These are phyloP conservation scores for Suillus variegatus DNA, from an alignment of 768 basidiomycete species.

Conservation along the genomic window DNA sequence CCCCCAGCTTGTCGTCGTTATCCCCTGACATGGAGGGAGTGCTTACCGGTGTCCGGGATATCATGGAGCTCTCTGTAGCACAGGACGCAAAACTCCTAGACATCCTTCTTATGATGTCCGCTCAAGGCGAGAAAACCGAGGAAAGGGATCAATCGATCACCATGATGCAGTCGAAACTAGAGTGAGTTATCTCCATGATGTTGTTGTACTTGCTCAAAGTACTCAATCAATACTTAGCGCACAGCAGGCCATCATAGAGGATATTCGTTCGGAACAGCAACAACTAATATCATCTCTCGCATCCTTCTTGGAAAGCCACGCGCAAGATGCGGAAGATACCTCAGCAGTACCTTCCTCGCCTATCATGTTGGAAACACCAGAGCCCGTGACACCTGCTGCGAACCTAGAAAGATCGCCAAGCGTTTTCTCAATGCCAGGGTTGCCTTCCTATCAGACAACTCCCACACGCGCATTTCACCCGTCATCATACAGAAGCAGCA, in stretches of 20 bases:
- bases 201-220: not conserved
- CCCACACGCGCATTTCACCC: not conserved
- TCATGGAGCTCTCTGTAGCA: not conserved
- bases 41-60: not conserved
- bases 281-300: not conserved
- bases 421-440: not conserved
- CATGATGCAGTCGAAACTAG: conserved; percentile 1
- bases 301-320: not conserved
- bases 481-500: not conserved
- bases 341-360: not conserved
- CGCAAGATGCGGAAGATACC: not conserved
- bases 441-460: not conserved
- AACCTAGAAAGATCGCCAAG: not conserved
- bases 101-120: not conserved
- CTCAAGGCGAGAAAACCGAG: not conserved
- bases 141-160: not conserved
- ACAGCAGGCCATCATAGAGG: not conserved
- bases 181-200: not conserved
- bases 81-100: not conserved
- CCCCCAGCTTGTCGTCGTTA: not conserved
- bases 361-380: not conserved
- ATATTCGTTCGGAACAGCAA: not conserved
- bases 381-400: not conserved
- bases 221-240: not conserved
- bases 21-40: not conserved